Evolutionary conservation across 164 flowering plant genomes (phyloP).

Genomic region (Vitis cinerea): DNA sequence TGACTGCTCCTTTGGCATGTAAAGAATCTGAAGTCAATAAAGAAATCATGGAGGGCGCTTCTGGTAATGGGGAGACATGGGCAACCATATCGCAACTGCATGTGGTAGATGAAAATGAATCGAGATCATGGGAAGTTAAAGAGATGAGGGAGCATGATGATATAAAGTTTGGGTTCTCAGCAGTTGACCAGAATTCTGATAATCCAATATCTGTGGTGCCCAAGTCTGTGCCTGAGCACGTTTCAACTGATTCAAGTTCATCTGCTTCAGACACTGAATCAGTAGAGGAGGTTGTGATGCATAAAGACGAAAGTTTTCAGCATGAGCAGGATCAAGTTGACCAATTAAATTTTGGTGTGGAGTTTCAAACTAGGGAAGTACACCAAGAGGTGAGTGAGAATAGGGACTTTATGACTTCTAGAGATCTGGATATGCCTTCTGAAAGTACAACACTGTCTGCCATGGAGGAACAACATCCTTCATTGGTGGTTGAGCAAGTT

Average conservation of each 20-base stretch:
- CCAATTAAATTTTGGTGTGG: background rate
- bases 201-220: conserved; percentile 14
- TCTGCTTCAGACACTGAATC: conserved; percentile 22
- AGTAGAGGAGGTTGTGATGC: conserved; percentile 18
- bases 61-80: conserved; percentile 15
- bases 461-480: conserved; percentile 10
- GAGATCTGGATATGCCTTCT: background rate
- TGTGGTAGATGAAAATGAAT: conserved; percentile 28
- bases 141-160: conserved; percentile 10
- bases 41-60: conserved; percentile 16
- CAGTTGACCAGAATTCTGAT: background rate
- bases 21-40: conserved; percentile 16
- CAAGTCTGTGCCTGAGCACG: conserved; percentile 17
- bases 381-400: background rate
- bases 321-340: conserved; percentile 12
- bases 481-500: conserved; percentile 9
- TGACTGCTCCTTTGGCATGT: conserved; percentile 14
- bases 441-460: conserved; percentile 2
- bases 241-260: conserved; percentile 14
- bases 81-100: conserved; percentile 15
- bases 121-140: conserved; percentile 12
- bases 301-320: conserved; percentile 15
- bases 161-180: conserved; percentile 3
- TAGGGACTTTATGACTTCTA: background rate
- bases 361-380: too few species aligned